Evolutionary conservation across 768 basidiomycete species (phyloP), one percentile per base, ranked within the genome.

Genomic region (Cystofilobasidium macerans): DNA sequence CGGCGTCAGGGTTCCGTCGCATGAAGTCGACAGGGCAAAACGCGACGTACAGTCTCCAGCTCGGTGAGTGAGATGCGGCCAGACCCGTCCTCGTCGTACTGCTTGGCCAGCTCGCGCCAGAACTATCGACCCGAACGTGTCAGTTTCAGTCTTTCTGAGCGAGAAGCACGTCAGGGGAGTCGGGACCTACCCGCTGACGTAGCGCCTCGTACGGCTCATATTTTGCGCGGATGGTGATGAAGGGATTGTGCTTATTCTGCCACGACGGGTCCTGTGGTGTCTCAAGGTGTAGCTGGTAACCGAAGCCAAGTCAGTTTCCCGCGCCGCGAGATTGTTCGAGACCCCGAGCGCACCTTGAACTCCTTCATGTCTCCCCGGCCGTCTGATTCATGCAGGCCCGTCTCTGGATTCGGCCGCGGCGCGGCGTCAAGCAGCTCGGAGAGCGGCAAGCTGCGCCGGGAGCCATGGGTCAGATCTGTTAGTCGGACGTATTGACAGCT

Each of bases 61-160:
- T 98, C 95, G 63, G 93, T 78, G 69, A 86, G 85, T 0, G 89
- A 91, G 45, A 93, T 77, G 1, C 81, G 74, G 26, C 78, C 78
- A 0, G 85, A 87, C 68, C 92, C 88, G 75, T 93, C 91, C 0
- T 85, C 82, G 71, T 95, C 93, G 76, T 97, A 98, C 70, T 93
- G 87, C 59, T 82, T 82, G 45, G 94, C 81, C 75, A 89, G 92
- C 69, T 88, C 85, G 1, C 84, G 79, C 92, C 92, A 95, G 80
- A 93, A 92, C 2, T 83, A n/a, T n/a, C n/a, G n/a, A n/a, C n/a
- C n/a, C n/a, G n/a, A n/a, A n/a, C n/a, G n/a, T n/a, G n/a, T n/a
- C n/a, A n/a, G n/a, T n/a, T n/a, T n/a, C n/a, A n/a, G n/a, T n/a
- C n/a, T n/a, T n/a, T n/a, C n/a, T n/a, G n/a, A n/a, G n/a, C n/a